Percentiles rank a stretch among this genome's conserved stretches.
phyloP scores from a whole-genome alignment of 2,329 filamentous ascomycete genomes.

The Phialophora macrospora region DNA sequence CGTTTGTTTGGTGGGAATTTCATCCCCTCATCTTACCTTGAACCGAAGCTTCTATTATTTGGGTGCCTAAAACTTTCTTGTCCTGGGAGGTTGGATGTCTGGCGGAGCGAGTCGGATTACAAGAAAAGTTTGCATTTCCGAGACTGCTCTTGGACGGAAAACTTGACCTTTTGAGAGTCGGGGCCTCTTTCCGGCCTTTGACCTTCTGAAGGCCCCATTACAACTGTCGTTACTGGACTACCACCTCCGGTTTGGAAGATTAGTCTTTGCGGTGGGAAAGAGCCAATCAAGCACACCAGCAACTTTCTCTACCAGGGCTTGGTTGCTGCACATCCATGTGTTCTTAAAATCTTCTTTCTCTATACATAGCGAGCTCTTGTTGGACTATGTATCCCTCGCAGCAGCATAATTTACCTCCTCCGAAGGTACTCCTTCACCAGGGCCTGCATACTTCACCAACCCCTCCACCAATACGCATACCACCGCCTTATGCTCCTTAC shows the following conservation, averaged over 20 bases:
- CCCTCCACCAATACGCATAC: constrained; percentile 20
- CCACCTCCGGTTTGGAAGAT: constrained; percentile 7
- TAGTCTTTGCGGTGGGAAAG: constrained; percentile 9
- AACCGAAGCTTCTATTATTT: constrained; percentile 2
- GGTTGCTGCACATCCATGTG: neutral
- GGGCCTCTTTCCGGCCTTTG: constrained; percentile 2
- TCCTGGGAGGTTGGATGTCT: constrained; percentile 2
- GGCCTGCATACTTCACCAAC: constrained; percentile 17
- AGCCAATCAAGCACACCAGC: constrained; percentile 9
- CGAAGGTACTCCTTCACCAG: constrained; percentile 15
- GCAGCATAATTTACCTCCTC: constrained; percentile 23
- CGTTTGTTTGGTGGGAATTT: constrained; percentile 3
- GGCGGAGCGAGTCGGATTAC: constrained; percentile 4
- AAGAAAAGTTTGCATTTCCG: neutral
- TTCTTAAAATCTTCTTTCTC: neutral
- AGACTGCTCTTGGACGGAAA: neutral
- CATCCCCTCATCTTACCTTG: neutral
- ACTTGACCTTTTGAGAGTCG: neutral
- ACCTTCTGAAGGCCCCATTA: constrained; percentile 1
- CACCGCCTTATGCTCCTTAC: constrained; percentile 25
- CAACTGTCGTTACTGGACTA: constrained; percentile 24
- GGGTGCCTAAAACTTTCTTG: neutral
- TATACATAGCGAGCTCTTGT: neutral
- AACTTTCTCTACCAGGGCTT: neutral
- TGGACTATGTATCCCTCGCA: constrained; percentile 25